Base-by-base conservation (phyloP, 768 basidiomycete genomes). In the Termitomyces sp. region DNA sequence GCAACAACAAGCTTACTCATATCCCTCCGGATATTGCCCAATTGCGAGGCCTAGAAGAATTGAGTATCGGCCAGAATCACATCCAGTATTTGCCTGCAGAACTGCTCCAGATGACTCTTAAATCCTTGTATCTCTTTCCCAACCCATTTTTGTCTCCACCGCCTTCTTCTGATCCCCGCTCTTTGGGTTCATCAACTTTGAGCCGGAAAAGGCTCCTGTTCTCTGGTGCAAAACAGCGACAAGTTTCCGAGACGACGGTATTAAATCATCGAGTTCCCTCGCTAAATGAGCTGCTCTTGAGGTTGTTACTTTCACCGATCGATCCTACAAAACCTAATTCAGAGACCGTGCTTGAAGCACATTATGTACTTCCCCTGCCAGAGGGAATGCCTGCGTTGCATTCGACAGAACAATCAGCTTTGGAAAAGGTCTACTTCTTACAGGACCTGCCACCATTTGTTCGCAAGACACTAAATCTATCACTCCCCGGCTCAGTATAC, bases 51-150 rank as follows among this genome's bases (percentile, higher is more conserved):
- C 76, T 91, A 2, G 73, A 74, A 50, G 79, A 84, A 45, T 74
- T 91, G 7, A 86, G 88, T 58, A 63, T 91, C 3, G 75, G 85
- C 0, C 74, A 77, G 54, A 91, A 91, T 67, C 67, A 70, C 33
- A 69, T 90, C 2, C 63, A 67, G 55, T 87, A 79, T 67, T 68
- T 91, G 0, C 89, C 89, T 14, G 78, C 84, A 7, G 87, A 90
- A 65, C 78, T 90, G 66, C 67, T 78, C n/a, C 65, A 70, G 32
- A 83, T 88, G 80, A 73, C 67, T n/a, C 72, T 89, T 1, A 65
- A 65, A 20, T 72, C 66, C 9, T 70, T 90, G 5, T 61, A 65
- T 20, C 65, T 89, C 3, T 67, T 80, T 40, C 84, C 83, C 0
- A 91, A 92, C 60, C 87, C 80, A 0, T 90, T 88, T 69, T 59